Evolutionary conservation across 371 early-diverging fungal species (phyloP), one percentile per base, ranked within the genome.

Genomic region (Coemansia sp.): DNA sequence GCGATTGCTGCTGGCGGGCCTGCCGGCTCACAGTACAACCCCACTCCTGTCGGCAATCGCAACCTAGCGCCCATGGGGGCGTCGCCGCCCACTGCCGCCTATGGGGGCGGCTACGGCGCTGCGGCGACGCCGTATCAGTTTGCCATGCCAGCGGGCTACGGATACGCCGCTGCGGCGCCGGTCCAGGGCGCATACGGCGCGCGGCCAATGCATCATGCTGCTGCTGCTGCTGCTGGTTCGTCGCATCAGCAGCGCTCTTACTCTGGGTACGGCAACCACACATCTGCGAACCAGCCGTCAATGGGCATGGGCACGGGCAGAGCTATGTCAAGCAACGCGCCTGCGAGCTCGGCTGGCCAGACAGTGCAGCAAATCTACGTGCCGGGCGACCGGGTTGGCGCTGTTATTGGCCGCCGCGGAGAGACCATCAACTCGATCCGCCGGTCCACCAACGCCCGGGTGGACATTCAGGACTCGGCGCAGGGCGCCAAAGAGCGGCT

Each of bases 291-390:
- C 4, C 70, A 60, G 48, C 34, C 60, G 33, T 7, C 57, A 3
- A 55, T 55, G 34, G 58, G 43, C 2, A 33, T 52, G 24, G 64
- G 69, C 6, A 31, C 51, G 11, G 48, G 37, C 14, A 31, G 46
- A 14, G 34, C 55, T 18, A 29, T 42, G 14, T 40, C 39, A 43
- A 61, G 66, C 1, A 47, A 64, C 11, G 33, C 48, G 5, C 55
- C 58, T 3, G 29, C 50, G 9, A 48, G 40, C 7, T 24, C 55
- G 33, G 58, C 54, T 5, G 62, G 62, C 5, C 75, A 74, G 62
- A 70, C 75, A 12, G 60, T 75, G 6, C 75, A 76, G 64, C 72
- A 76, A 50, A 76, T 76, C 33, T 76, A 70, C 42, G 68, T 76
- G 31, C 67, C 76, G 1, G 63, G 64, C 9, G 72, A 76, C 16